These are phyloP conservation scores for Porphyridium purpureum DNA, from an alignment of 23 red algal genomes.

Conservation along the genomic window DNA sequence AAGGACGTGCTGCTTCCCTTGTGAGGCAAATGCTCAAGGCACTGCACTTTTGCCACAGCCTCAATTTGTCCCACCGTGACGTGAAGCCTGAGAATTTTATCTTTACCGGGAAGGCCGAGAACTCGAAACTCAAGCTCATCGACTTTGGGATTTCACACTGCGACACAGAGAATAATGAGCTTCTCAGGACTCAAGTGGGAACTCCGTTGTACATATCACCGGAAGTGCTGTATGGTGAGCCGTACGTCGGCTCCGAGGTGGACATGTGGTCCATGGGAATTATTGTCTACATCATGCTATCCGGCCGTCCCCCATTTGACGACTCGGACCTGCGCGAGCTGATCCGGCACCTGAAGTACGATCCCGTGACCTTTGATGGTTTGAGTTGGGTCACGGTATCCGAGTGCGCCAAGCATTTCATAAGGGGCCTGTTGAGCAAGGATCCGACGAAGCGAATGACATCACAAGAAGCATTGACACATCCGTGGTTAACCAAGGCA, in stretches of 20 bases:
- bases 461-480: conserved; percentile 45
- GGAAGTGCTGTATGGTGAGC: conserved; percentile 6
- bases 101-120: not conserved
- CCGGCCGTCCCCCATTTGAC: conserved; percentile 87
- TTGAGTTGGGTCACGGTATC: conserved; percentile 31
- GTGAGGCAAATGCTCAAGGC: conserved; percentile 3
- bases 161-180: not conserved
- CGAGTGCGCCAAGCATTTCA: conserved; percentile 31
- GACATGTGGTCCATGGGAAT: conserved; percentile 37
- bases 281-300: conserved; percentile 90
- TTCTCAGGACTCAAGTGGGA: conserved; percentile 1
- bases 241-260: conserved; percentile 5
- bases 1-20: conserved; percentile 8
- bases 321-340: conserved; percentile 48
- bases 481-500: conserved; percentile 41
- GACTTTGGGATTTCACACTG: conserved; percentile 4
- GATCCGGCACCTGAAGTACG: conserved; percentile 61
- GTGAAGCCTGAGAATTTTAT: conserved; percentile 25
- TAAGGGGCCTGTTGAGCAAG: conserved; percentile 33
- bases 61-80: conserved; percentile 18
- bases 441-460: conserved; percentile 58
- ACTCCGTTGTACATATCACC: conserved; percentile 17
- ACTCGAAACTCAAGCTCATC: conserved; percentile 1
- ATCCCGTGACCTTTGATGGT: conserved; percentile 48
- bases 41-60: conserved; percentile 2